Evolutionary conservation across 345 rosid species (phyloP), one percentile per base, ranked within the genome.

Genomic region (Euphorbia tirucalli): DNA sequence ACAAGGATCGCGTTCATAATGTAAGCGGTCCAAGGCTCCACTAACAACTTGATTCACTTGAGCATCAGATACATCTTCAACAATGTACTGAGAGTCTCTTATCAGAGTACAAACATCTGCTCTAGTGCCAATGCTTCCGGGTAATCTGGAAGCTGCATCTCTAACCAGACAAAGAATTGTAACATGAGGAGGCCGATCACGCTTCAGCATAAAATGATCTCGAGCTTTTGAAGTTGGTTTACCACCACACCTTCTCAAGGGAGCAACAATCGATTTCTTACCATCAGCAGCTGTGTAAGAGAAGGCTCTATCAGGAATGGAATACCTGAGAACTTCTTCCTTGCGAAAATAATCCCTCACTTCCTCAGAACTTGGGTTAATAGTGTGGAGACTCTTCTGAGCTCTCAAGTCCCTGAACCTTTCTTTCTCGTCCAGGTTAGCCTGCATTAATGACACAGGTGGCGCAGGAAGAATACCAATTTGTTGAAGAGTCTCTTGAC

Each of bases 201-300:
- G 98, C 84, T 93, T 93, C 85, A 96, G 85, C 99, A 96, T 96
- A 76, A 93, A 96, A 85, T 96, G 99, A 69, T 96, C 99, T 49
- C 99, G 88, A 60, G 99, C 97, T 83, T 96, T 96, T 57, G 99
- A 93, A 77, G 99, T 96, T 74, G 99, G 99, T 87, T 96, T 96
- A 60, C 99, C 99, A 22, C 99, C 98, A 58, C 98, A 88, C 83
- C 99, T 93, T 86, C 98, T 91, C 83, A 96, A 79, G 37, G 99
- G 99, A 70, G 99, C 98, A 79, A 96, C 99, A 66, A 93, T 82
- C 15, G 99, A 91, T 70, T 93, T 96, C 75, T 81, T 93, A 73
- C 99, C 98, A 88, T 96, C 99, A 70, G 98, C 97, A 78, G 98
- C 97, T 10, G 97, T 96, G 81, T 93, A 96, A 58, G 82, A 84